Evolutionary conservation across 179 eudicot species (phyloP).

Genomic region (Silene coronaria): DNA sequence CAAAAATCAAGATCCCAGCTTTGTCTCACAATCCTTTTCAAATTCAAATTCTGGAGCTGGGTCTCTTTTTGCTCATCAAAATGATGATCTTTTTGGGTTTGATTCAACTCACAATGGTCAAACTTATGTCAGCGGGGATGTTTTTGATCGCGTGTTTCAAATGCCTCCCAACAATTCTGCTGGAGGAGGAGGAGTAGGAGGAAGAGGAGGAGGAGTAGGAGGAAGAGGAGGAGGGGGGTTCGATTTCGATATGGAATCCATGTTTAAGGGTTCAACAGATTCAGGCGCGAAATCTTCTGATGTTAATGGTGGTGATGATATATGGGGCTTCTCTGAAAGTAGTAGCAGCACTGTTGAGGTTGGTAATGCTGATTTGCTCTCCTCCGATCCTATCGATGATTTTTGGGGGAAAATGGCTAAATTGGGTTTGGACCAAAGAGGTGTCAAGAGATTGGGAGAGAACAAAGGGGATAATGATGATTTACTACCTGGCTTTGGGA

Average conservation of each 20-base stretch:
- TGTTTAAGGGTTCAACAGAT: constrained; percentile 38
- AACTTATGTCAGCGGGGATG: constrained; percentile 23
- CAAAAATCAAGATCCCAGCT: constrained; percentile 26
- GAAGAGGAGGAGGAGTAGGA: constrained; percentile 15
- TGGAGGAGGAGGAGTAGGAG: constrained; percentile 21
- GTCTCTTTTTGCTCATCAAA: constrained; percentile 36
- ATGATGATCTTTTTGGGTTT: constrained; percentile 38
- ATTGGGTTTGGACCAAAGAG: constrained; percentile 24
- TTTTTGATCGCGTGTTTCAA: constrained; percentile 45
- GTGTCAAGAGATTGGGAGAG: constrained; percentile 17
- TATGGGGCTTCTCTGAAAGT: constrained; percentile 31
- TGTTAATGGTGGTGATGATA: constrained; percentile 30
- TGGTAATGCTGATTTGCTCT: constrained; percentile 32
- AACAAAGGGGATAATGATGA: constrained; percentile 31
- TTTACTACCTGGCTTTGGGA: constrained; percentile 61
- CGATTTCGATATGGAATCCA: constrained; percentile 48
- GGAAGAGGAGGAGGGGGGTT: constrained; percentile 23
- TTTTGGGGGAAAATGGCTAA: constrained; percentile 47
- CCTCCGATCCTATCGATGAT: constrained; percentile 50
- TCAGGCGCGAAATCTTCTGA: constrained; percentile 24
- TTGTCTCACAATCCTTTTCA: constrained; percentile 17
- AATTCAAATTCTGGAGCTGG: constrained; percentile 29
- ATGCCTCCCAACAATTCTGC: constrained; percentile 26
- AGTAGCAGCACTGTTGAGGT: constrained; percentile 11
- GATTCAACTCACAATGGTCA: constrained; percentile 21